Percentiles rank a stretch among this genome's conserved stretches.
Conservation (phyloP, 352 stramenopile genomes). For the Peronosclerospora sorghi region DNA sequence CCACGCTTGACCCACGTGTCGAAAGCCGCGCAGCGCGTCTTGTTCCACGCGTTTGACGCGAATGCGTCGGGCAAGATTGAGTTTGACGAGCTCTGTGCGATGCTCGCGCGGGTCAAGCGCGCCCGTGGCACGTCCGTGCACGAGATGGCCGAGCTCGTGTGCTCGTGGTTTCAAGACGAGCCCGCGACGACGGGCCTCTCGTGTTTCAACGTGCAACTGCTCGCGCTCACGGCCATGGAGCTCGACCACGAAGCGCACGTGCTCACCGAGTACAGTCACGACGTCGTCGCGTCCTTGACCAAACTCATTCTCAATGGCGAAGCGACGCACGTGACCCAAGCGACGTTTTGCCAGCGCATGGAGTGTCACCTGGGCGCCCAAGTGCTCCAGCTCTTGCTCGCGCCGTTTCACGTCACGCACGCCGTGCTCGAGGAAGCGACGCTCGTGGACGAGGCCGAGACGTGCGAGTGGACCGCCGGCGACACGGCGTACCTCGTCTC, state of each 20-base stretch:
- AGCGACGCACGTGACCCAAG: conserved; percentile 11
- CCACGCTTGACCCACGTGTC: conserved; percentile 27
- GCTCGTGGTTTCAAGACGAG: conserved; percentile 47
- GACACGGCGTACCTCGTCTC: conserved; percentile 43
- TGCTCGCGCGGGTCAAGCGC: conserved; percentile 29
- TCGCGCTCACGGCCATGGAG: conserved; percentile 23
- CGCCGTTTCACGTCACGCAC: conserved; percentile 44
- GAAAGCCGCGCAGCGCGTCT: conserved; percentile 17
- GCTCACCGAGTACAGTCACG: conserved; percentile 10
- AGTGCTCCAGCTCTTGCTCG: conserved; percentile 35
- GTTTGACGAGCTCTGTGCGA: conserved; percentile 59
- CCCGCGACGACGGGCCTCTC: conserved; percentile 16
- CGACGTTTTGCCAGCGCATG: conserved; percentile 14
- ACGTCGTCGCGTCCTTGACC: conserved; percentile 15
- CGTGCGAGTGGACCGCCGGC: conserved; percentile 26
- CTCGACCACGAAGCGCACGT: conserved; percentile 14
- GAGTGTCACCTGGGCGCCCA: conserved; percentile 18
- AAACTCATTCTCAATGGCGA: conserved; percentile 13
- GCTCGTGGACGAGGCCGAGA: conserved; percentile 26
- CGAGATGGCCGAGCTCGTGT: conserved; percentile 40
- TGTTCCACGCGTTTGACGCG: conserved; percentile 44
- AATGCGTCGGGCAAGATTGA: conserved; percentile 33
- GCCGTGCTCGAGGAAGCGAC: conserved; percentile 31
- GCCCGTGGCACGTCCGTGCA: conserved; percentile 10
- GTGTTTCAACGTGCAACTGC: conserved; percentile 19